These are phyloP conservation scores for Neurospora sp. DNA, from an alignment of 495 filamentous ascomycete genomes.

Conservation along the genomic window DNA sequence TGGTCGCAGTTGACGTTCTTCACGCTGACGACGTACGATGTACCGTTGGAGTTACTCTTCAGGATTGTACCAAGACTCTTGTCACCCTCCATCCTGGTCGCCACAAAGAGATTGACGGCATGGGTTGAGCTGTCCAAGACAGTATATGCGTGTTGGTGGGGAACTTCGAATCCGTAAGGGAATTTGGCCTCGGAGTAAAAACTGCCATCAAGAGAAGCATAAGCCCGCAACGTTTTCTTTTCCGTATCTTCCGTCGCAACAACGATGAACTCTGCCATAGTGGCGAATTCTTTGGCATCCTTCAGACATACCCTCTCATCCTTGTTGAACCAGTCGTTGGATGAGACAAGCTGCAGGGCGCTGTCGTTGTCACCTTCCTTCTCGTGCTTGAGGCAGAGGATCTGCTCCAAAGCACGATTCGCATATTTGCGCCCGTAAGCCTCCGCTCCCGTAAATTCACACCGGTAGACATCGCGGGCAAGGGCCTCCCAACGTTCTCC, in stretches of 20 bases:
- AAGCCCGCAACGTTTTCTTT: slow-evolving; percentile 59
- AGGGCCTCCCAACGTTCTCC: slow-evolving; percentile 66
- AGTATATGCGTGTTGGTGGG: slow-evolving; percentile 71
- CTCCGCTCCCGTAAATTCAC: slow-evolving; percentile 64
- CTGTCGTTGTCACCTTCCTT: slow-evolving; percentile 52
- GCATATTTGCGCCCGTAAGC: slow-evolving; percentile 50
- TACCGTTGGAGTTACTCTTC: slow-evolving; percentile 97
- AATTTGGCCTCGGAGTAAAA: slow-evolving; percentile 77
- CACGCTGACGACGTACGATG: slow-evolving; percentile 78
- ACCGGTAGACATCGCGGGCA: slow-evolving; percentile 58
- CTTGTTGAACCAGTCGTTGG: slow-evolving; percentile 62
- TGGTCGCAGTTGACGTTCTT: slow-evolving; percentile 66
- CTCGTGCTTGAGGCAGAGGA: slow-evolving; percentile 70
- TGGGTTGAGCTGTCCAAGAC: slow-evolving; percentile 89
- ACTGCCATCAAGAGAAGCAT: slow-evolving; percentile 72
- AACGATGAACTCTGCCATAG: slow-evolving; percentile 90
- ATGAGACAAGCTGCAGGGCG: slow-evolving; percentile 59
- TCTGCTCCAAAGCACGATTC: slow-evolving; percentile 50
- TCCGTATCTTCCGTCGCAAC: slow-evolving; percentile 64
- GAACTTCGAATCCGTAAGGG: slow-evolving; percentile 67
- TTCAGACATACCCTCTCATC: slow-evolving; percentile 41
- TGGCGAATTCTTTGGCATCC: slow-evolving; percentile 76
- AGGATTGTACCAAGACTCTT: slow-evolving; percentile 75
- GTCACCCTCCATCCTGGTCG: slow-evolving; percentile 48
- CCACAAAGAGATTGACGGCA: slow-evolving; percentile 86